Evolutionary conservation across 139 green algal species (phyloP).

Genomic region (Yamagishiella unicocca): DNA sequence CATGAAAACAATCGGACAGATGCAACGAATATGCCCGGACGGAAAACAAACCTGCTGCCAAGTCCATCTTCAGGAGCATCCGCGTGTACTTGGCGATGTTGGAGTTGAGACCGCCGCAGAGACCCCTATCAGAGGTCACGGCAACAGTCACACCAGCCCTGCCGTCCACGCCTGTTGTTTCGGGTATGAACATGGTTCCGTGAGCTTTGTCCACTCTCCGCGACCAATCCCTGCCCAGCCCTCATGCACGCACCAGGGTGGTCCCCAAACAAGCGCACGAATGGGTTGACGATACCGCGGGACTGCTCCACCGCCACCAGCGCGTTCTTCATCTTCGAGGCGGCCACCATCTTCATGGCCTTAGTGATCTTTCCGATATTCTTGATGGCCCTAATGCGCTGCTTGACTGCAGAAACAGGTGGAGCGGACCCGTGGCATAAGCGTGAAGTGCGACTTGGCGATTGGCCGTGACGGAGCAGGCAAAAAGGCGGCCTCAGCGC

Average conservation of each 20-base stretch:
- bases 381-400: constrained; percentile 96
- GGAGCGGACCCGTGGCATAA: not conserved
- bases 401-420: constrained; percentile 83
- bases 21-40: not conserved
- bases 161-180: constrained; percentile 42
- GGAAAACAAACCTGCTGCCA: constrained; percentile 30
- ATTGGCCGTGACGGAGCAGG: not conserved
- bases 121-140: constrained; percentile 93
- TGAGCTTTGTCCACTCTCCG: not conserved
- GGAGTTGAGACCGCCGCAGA: constrained; percentile 99
- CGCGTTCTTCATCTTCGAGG: constrained; percentile 95
- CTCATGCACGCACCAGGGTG: constrained; percentile 74
- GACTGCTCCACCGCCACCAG: constrained; percentile 84
- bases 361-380: constrained; percentile 99
- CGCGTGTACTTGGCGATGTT: constrained; percentile 92
- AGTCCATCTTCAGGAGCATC: constrained; percentile 64
- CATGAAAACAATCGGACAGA: too few relatives aligned
- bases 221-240: too few relatives aligned
- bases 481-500: not conserved
- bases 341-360: constrained; percentile 99
- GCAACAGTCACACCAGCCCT: constrained; percentile 85
- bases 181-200: constrained; percentile 44
- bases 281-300: constrained; percentile 87
- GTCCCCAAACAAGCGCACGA: constrained; percentile 94
- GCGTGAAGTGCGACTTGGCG: not conserved